Evolutionary conservation across 495 filamentous ascomycete genomes (phyloP).

Genomic region (Neurospora pannonica): DNA sequence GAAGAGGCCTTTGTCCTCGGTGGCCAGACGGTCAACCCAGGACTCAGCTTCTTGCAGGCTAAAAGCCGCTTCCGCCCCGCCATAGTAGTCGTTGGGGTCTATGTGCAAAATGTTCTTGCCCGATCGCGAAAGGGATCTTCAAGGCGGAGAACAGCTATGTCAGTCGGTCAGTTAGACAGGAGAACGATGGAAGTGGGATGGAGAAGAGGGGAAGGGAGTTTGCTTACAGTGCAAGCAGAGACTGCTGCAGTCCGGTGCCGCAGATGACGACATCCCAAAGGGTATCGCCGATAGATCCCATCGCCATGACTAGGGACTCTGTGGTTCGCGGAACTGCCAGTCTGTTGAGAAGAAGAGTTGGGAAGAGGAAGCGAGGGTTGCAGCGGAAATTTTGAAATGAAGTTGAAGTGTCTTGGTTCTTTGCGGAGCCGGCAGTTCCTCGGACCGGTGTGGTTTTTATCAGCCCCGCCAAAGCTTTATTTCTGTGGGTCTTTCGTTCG

Average conservation of each 20-base stretch:
- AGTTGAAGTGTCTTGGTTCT: conserved; percentile 12
- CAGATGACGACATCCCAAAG: conserved; percentile 86
- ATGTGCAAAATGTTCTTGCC: conserved; percentile 86
- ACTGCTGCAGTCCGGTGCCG: conserved; percentile 84
- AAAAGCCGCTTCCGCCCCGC: conserved; percentile 75
- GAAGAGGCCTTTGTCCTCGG: conserved; percentile 9
- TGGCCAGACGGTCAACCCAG: conserved; percentile 46
- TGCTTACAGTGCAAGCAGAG: conserved; percentile 85
- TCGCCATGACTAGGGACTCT: conserved; percentile 27
- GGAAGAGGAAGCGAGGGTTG: conserved; percentile 6
- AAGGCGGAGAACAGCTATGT: conserved; percentile 41
- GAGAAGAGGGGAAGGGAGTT: neutral
- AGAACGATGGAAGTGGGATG: neutral
- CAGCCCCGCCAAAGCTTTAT: neutral
- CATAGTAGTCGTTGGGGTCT: conserved; percentile 83
- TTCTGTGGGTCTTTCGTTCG: neutral
- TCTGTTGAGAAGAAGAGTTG: conserved; percentile 16
- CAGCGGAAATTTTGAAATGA: conserved; percentile 25
- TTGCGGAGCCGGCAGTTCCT: conserved; percentile 12
- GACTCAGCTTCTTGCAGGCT: conserved; percentile 71
- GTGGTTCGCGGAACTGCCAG: conserved; percentile 10
- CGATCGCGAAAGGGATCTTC: conserved; percentile 85
- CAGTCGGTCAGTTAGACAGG: conserved; percentile 47
- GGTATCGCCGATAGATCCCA: conserved; percentile 74
- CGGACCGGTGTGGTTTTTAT: conserved; percentile 5